Percentiles rank a stretch among this genome's conserved stretches.
phyloP scores from a whole-genome alignment of 164 flowering plant genomes.

The Litsea cubeba region DNA sequence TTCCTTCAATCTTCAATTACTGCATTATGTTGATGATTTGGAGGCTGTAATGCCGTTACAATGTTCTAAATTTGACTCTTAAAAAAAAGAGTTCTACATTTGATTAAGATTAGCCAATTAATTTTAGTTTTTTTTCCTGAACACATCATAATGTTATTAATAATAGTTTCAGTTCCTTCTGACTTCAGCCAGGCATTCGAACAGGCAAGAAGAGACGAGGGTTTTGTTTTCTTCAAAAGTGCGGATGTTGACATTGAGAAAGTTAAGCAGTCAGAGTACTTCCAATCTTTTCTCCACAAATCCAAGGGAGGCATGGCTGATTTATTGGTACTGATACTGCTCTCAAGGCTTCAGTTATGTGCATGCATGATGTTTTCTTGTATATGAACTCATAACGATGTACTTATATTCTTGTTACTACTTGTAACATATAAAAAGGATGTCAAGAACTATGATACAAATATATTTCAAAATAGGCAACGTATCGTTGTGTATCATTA shows the following conservation, averaged over 20 bases:
- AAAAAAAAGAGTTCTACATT: neutral
- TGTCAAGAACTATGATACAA: neutral
- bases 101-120: neutral
- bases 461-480: too few species aligned
- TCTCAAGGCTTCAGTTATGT: neutral
- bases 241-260: constrained; percentile 59
- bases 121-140: neutral
- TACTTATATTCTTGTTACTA: neutral
- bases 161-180: constrained; percentile 18
- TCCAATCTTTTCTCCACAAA: constrained; percentile 38
- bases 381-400: neutral
- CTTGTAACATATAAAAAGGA: neutral
- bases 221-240: constrained; percentile 42
- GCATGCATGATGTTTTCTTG: neutral
- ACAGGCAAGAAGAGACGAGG: constrained; percentile 52
- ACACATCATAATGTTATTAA: neutral
- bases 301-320: constrained; percentile 21
- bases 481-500: too few species aligned
- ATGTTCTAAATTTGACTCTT: too few species aligned
- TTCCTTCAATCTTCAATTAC: neutral
- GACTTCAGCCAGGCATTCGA: constrained; percentile 66
- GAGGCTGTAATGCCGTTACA: neutral
- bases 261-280: constrained; percentile 67
- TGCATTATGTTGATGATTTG: neutral
- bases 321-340: constrained; percentile 32